A percentile compares a stretch with the other conserved stretches of the same genome.
Evolutionary conservation across 495 filamentous ascomycete species (phyloP).

Genomic region (Penicillium alfredii): DNA sequence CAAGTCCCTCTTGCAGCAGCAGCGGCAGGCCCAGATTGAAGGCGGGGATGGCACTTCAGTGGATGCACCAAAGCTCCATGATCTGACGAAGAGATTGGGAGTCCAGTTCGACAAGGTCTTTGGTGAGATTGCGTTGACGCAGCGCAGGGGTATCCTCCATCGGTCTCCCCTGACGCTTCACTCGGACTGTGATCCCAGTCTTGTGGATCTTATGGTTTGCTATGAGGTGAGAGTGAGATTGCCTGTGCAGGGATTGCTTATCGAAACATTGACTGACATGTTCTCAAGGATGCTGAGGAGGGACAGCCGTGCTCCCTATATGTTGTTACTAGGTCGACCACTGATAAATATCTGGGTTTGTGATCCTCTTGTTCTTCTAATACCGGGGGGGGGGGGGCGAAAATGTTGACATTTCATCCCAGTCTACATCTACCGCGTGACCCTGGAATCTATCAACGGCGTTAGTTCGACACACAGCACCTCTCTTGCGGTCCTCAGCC

Average conservation of each 20-base stretch:
- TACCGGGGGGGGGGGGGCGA: not conserved
- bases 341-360: constrained; percentile 32
- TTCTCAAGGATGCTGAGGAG: constrained; percentile 18
- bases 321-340: constrained; percentile 28
- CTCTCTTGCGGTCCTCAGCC: constrained; percentile 34
- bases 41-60: constrained; percentile 19
- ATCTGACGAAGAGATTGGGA: constrained; percentile 45
- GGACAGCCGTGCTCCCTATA: constrained; percentile 31
- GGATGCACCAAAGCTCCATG: constrained; percentile 46
- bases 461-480: constrained; percentile 47
- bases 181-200: constrained; percentile 32
- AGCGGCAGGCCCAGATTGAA: constrained; percentile 20
- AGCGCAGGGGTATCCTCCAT: constrained; percentile 51
- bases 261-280: no score
- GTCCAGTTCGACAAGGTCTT: constrained; percentile 52
- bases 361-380: not conserved
- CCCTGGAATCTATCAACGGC: constrained; percentile 46
- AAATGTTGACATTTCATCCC: constrained; percentile 1
- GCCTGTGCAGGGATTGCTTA: no score
- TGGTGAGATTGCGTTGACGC: constrained; percentile 51
- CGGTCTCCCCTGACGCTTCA: constrained; percentile 44
- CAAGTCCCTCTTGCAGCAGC: constrained; percentile 33
- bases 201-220: constrained; percentile 33
- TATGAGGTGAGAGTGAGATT: constrained; percentile 37
- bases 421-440: constrained; percentile 49